Base-by-base conservation (phyloP, 1,284 basidiomycete genomes). In the Cystobasidium slooffiae region DNA sequence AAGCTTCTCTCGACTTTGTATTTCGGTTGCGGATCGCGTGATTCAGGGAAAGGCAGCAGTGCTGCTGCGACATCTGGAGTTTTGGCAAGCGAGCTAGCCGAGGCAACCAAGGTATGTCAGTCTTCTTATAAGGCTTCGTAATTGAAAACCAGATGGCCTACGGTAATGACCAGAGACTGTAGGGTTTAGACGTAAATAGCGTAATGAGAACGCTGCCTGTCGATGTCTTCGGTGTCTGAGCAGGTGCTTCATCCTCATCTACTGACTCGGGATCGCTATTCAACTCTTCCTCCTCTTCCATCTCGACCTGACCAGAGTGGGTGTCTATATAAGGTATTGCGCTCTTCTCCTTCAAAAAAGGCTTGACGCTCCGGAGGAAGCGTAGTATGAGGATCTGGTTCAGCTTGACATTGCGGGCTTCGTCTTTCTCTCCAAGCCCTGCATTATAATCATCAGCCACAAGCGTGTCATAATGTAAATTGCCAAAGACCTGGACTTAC, bases 341-440 rank as follows among this genome's bases (percentile, higher is more conserved):
- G 24, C 53, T 56, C 63, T 93, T 92, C 3, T 81, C 80, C 6
- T 85, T 86, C 8, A 99, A 84, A 22, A 91, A 84, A 1, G 86
- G 84, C 0, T 88, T 85, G 12, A 89, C 91, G 10, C 91, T 92
- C 18, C 89, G 86, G 62, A 99, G 84, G 81, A 97, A 97, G 1
- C 88, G 89, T 24, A 97, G 85, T 20, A 99, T 84, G n/a, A 97
- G 86, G 22, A 90, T 81, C 81, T 99, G 96, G 82, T 99, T 98
- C 10, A 91, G 89, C 14, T 92, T 84, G 74, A 99, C 91, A 82
- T 98, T 99, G 67, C 96, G 88, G 79, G 94, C 90, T 83, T 96
- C 93, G 81, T 99, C 94, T 56, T 92, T 89, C 78, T 98, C 96
- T 0, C 95, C 93, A 78, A 91, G 92, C 41, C 94, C 94, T 78